Evolutionary conservation across 495 filamentous ascomycete species (phyloP).

Genomic region (Copromyces sp.): DNA sequence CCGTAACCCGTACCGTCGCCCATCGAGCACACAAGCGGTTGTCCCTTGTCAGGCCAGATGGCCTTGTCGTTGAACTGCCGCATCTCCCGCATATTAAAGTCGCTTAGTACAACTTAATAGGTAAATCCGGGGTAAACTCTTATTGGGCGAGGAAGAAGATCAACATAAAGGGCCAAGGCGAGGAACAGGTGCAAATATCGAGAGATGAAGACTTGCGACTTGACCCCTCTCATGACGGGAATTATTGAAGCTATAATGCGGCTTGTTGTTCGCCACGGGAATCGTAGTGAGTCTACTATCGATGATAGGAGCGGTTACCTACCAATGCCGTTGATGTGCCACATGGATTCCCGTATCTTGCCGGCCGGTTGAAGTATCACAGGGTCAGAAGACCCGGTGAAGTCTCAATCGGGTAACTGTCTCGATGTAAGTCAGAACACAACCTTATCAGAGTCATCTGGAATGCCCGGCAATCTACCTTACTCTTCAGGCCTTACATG

Average conservation of each 20-base stretch:
- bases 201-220: background rate
- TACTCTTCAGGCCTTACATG: no score
- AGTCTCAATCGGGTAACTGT: background rate
- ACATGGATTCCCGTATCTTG: background rate
- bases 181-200: background rate
- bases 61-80: slow-evolving; percentile 32
- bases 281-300: no score
- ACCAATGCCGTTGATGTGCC: no score
- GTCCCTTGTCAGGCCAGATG: slow-evolving; percentile 34
- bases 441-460: background rate
- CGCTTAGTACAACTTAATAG: no score
- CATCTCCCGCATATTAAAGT: slow-evolving; percentile 44
- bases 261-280: background rate
- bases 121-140: slow-evolving; percentile 6
- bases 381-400: background rate
- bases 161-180: accelerated
- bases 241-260: no score
- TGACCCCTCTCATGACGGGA: background rate
- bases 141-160: background rate
- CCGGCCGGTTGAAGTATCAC: background rate
- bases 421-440: background rate
- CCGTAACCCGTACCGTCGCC: slow-evolving; percentile 37
- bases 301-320: background rate
- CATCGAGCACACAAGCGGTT: slow-evolving; percentile 39
- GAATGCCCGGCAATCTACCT: background rate